Base-by-base conservation (phyloP, 2,329 filamentous ascomycete genomes). In the Xylaria multiplex region DNA sequence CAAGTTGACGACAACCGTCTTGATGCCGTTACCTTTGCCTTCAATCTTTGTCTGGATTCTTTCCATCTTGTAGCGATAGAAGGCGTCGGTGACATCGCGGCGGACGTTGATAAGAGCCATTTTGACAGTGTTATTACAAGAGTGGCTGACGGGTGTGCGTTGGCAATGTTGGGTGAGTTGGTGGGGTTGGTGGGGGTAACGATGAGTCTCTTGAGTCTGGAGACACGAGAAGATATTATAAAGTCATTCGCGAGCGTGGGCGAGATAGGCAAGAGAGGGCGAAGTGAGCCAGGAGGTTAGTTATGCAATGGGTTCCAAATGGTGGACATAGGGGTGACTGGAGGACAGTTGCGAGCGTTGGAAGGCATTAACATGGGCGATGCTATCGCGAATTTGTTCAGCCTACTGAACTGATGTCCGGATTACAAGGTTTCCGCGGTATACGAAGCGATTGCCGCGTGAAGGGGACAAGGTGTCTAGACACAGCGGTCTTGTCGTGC, bases 21-120 rank as follows among this genome's bases (percentile, higher is more conserved):
- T 99, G 89, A 99, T 99, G 79, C 96, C 96, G 85, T 99, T 99
- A 74, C 96, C 96, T 84, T 99, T 99, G 83, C 96, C 96, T 85
- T 99, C 96, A 76, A 99, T 96, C 88, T 99, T 99, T 81, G 96
- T 97, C 86, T 97, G 93, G 79, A 99, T 86, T 76, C 90, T 91
- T 85, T 98, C 96, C 96, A 99, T 99, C 90, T 99, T 99, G 90
- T 99, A 99, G 82, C 96, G 96, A 86, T 99, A 99, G 90, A 97
- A 99, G 84, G 91, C 91, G 85, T 99, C 96, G 86, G 91, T 91
- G 85, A 97, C 91, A 91, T 98, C 95, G 83, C 93, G 93, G 83
- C 94, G 94, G 83, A 98, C 94, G 84, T 99, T 99, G 89, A 99
- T 87, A 85, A 93, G 94, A 88, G 93, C 91, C 96, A 98, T 98